Percentiles rank a stretch among this genome's conserved stretches.
phyloP scores from a whole-genome alignment of 306 rosid species.

The Pueraria montana region DNA sequence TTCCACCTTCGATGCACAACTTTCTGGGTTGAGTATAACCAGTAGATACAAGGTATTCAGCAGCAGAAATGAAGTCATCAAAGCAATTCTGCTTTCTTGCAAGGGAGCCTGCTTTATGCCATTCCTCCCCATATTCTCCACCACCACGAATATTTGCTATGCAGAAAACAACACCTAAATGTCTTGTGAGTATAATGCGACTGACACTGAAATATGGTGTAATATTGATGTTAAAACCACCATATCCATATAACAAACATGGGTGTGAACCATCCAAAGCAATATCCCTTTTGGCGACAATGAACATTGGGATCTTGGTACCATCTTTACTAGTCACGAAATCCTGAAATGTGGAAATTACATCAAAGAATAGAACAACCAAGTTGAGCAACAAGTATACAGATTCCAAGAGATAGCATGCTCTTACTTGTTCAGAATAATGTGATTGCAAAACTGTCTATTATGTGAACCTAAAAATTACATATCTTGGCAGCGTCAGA shows the following conservation, averaged over 20 bases:
- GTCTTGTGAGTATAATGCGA: slow-evolving; percentile 79
- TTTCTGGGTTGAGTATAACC: slow-evolving; percentile 85
- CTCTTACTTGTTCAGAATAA: slow-evolving; percentile 7
- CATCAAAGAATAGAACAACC: slow-evolving; percentile 37
- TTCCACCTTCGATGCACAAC: slow-evolving; percentile 96
- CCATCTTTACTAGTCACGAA: slow-evolving; percentile 89
- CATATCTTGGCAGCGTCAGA: background rate
- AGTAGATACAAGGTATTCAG: slow-evolving; percentile 85
- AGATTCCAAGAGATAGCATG: slow-evolving; percentile 31
- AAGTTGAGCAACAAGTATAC: slow-evolving; percentile 28
- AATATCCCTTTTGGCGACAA: slow-evolving; percentile 75
- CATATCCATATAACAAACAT: slow-evolving; percentile 92
- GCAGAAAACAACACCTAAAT: slow-evolving; percentile 86
- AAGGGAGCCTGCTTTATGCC: slow-evolving; percentile 99
- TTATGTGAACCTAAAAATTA: slow-evolving; percentile 1
- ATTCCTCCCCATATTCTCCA: slow-evolving; percentile 99
- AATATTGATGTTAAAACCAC: slow-evolving; percentile 87
- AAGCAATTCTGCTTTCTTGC: slow-evolving; percentile 93
- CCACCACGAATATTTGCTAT: slow-evolving; percentile 98
- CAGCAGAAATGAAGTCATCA: slow-evolving; percentile 93
- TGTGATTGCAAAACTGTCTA: slow-evolving; percentile 26
- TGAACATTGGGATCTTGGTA: slow-evolving; percentile 81
- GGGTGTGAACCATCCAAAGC: slow-evolving; percentile 93
- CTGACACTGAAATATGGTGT: slow-evolving; percentile 83
- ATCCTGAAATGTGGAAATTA: slow-evolving; percentile 66